Evolutionary conservation across 257 asterid species (phyloP).

Genomic region (Phtheirospermum japonicum): DNA sequence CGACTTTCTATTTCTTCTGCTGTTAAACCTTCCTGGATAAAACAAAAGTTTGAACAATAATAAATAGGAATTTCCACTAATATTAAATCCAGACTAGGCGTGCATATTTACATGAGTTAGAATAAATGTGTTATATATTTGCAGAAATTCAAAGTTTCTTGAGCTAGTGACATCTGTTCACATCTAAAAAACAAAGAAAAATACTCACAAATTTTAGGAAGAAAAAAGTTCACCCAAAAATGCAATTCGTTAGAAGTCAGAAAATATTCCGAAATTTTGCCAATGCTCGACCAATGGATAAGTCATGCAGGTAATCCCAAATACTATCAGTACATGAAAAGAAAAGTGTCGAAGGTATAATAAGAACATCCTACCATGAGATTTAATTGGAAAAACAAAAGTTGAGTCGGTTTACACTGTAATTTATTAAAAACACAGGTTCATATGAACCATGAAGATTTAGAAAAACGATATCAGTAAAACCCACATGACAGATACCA

Average conservation of each 20-base stretch:
- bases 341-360: not conserved
- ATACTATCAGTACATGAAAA: not conserved
- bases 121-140: not conserved
- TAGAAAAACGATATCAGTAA: not conserved
- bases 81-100: not conserved
- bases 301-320: not conserved
- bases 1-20: slow-evolving; percentile 67
- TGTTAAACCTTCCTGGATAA: slow-evolving; percentile 64
- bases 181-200: not conserved
- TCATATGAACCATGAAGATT: not conserved
- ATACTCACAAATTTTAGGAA: no score
- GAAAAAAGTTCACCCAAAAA: not conserved
- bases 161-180: not conserved
- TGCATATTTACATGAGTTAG: not conserved
- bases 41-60: not conserved
- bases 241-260: not conserved
- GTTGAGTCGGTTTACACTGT: not conserved
- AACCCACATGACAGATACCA: not conserved
- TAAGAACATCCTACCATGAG: not conserved
- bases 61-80: not conserved
- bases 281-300: not conserved
- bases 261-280: not conserved
- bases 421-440: not conserved
- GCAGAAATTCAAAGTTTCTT: not conserved
- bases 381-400: not conserved